Conservation (phyloP, 495 filamentous ascomycete species). For the Aspergillus diversus region DNA sequence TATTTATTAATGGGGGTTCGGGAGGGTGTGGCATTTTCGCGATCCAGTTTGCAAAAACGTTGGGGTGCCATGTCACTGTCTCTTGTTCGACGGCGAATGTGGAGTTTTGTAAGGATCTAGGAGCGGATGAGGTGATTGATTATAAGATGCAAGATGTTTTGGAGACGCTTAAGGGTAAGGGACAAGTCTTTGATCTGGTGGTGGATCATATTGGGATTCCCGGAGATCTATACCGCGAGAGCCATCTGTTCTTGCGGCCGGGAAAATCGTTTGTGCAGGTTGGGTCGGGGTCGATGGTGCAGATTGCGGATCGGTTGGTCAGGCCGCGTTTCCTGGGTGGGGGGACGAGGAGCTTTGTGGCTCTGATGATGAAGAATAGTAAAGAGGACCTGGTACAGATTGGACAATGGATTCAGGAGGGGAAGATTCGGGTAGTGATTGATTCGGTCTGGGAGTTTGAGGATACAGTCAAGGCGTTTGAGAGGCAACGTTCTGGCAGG, state of each 20-base stretch:
- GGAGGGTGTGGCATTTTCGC: slow-evolving; percentile 65
- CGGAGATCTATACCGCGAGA: slow-evolving; percentile 55
- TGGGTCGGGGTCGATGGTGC: slow-evolving; percentile 40
- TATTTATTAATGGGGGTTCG: slow-evolving; percentile 71
- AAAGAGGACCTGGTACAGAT: slow-evolving; percentile 57
- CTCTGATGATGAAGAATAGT: slow-evolving; percentile 44
- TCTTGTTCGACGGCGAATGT: slow-evolving; percentile 63
- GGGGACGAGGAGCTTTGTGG: slow-evolving; percentile 58
- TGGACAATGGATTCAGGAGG: slow-evolving; percentile 61
- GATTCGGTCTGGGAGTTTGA: slow-evolving; percentile 65
- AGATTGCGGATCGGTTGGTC: slow-evolving; percentile 35
- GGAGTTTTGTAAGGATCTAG: slow-evolving; percentile 58
- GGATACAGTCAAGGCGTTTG: slow-evolving; percentile 65
- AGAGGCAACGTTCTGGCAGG: slow-evolving; percentile 62
- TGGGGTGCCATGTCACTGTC: slow-evolving; percentile 65
- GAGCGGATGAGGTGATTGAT: slow-evolving; percentile 71
- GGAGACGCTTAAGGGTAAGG: slow-evolving; percentile 49
- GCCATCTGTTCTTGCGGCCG: slow-evolving; percentile 57
- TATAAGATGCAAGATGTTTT: slow-evolving; percentile 61
- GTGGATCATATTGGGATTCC: slow-evolving; percentile 65
- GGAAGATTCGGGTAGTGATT: slow-evolving; percentile 62
- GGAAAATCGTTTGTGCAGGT: slow-evolving; percentile 62
- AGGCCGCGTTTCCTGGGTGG: slow-evolving; percentile 66
- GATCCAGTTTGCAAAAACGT: slow-evolving; percentile 67
- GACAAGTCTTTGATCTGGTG: slow-evolving; percentile 56